Evolutionary conservation across 2,329 filamentous ascomycete genomes (phyloP), one percentile per base, ranked within the genome.

Genomic region (Alternaria ethzedia): DNA sequence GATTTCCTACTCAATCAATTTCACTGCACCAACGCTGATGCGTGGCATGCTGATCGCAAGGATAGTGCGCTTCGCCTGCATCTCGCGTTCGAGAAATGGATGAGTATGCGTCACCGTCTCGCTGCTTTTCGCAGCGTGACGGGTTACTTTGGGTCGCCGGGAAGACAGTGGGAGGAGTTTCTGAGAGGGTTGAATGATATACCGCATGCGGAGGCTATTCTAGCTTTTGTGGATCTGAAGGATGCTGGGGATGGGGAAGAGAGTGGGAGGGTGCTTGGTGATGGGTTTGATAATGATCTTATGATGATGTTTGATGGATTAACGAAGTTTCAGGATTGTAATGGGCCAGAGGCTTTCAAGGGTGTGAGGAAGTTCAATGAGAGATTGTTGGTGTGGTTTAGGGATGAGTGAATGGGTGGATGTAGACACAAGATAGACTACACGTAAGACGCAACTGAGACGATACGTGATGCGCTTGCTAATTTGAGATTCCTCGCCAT

Each of bases 271-370:
- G 30, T 36, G 5, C 17, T 46, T 15, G n/a, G 15, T 9, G 26
- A 30, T 13, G 41, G 46, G 3, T 67, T 67, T 21, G 43, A 67
- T 32, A 49, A 55, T 6, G 57, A 65, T 36, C 58, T 69, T 23
- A 59, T 46, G 55, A 61, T 36, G n/a, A 17, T 65, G n/a, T 69
- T 69, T 60, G 57, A 69, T 54, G n/a, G 52, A 1, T 30, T 69
- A 44, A 69, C 66, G 3, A 56, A 30, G 10, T 23, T 67, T 5
- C 26, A 59, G 23, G 61, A 62, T 5, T 67, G 61, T 47, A 63
- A 61, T 46, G 67, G 64, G 3, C 43, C 54, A 3, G 62, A 65
- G 23, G 65, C 63, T 10, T 69, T 69, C 43, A 36, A 43, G 23
- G 54, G 46, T 2, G 26, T 67, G 5, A 21, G 43, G 28, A 25